Percentiles rank a stretch among this genome's conserved stretches.
phyloP scores from a whole-genome alignment of 768 basidiomycete species.

The Melanogaster broomeanus region DNA sequence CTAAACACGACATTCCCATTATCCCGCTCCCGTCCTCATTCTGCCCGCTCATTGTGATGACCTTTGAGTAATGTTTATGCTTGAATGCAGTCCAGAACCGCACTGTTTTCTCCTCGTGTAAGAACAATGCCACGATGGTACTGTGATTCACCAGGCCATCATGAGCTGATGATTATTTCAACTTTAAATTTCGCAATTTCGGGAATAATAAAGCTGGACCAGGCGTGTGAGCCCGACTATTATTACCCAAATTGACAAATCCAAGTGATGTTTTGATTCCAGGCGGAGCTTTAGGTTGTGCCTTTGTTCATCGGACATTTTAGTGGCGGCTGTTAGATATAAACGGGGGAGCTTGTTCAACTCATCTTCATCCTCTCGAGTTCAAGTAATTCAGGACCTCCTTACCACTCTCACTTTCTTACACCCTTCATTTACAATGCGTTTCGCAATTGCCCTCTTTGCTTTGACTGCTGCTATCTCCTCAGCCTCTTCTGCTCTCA shows the following conservation, averaged over 20 bases:
- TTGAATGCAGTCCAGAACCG: background rate
- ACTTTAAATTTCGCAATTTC: too few relatives aligned
- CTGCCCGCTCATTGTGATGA: background rate
- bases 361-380: slow-evolving; percentile 33
- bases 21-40: background rate
- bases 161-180: too few relatives aligned
- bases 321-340: background rate
- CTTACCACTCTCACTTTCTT: background rate
- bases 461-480: slow-evolving; percentile 13
- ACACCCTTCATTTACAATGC: slow-evolving; percentile 10
- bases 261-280: too few relatives aligned
- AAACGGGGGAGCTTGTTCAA: slow-evolving; percentile 13
- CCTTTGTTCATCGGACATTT: slow-evolving; percentile 8
- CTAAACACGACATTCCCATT: background rate
- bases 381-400: slow-evolving; percentile 2
- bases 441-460: slow-evolving; percentile 13
- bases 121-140: slow-evolving; percentile 9
- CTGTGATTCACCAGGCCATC: too few relatives aligned
- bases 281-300: background rate
- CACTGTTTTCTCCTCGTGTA: background rate
- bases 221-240: background rate
- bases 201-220: too few relatives aligned
- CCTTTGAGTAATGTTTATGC: background rate
- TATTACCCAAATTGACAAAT: background rate
- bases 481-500: slow-evolving; percentile 18